Base-by-base conservation (phyloP, 2,329 filamentous ascomycete species). In the Botryotinia narcissicola region DNA sequence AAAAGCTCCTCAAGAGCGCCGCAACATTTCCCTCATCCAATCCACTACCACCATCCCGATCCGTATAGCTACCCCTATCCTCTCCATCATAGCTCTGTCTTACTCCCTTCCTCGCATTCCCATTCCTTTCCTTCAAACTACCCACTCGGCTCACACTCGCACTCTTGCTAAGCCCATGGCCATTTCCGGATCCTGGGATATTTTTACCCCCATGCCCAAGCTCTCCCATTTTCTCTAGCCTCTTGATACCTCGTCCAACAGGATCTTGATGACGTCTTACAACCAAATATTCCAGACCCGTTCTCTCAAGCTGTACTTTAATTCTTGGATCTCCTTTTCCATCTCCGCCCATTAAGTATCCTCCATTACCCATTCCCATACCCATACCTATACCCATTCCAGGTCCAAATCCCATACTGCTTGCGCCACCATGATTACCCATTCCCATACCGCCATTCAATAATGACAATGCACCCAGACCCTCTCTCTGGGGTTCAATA, bases 261-360 rank as follows among this genome's bases (percentile, higher is more conserved):
- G 92, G 91, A 77, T 93, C 92, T 78, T 92, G 90, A 79, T 91
- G 91, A 62, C 92, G 86, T 71, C 91, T 87, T 48, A 94, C 90
- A 14, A 93, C 91, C n/a, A 90, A 85, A 80, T 93, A 93, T 79
- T 93, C 91, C 82, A 92, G 88, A 25, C 89, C 90, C 1, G 91
- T 92, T 64, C 90, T 87, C 80, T 93, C 91, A 71, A 93, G 86
- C 67, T 91, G 86, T 79, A 89, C 87, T 78, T 87, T 85, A 42
- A 92, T 85, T 7, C 91, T 86, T 1, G 90, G 90, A 78, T 93
- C 90, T 80, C 87, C 83, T 14, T 70, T 70, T 64, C 86, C 85
- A 73, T 90, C 88, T 35, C 70, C 70, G 5, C 68, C 40, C 68
- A 72, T 67, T 64, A n/a, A 78, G 64, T 62, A 60, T 35, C 71